Evolutionary conservation across 1,139 yeast species (phyloP).

Genomic region (Magnusiomyces magnusii): DNA sequence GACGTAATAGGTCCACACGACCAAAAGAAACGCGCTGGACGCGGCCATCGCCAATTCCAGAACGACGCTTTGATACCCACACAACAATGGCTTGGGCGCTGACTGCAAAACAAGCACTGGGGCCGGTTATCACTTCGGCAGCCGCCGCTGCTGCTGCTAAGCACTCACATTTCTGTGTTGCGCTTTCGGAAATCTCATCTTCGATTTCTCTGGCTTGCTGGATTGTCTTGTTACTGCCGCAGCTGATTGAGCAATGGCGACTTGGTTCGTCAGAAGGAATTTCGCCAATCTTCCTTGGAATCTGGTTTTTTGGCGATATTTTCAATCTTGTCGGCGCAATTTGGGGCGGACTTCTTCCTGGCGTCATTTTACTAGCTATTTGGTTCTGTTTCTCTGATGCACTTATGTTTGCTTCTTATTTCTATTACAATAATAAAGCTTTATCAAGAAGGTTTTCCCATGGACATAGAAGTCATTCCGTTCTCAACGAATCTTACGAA

Average conservation of each 20-base stretch:
- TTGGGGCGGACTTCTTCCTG: constrained; percentile 66
- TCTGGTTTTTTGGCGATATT: constrained; percentile 71
- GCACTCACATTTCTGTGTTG: constrained; percentile 34
- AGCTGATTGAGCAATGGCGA: constrained; percentile 75
- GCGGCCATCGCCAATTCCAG: too few species aligned
- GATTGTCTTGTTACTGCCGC: constrained; percentile 75
- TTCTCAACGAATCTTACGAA: neutral
- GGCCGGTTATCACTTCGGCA: neutral
- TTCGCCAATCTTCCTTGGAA: constrained; percentile 57
- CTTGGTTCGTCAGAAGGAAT: constrained; percentile 73
- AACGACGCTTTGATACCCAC: too few species aligned
- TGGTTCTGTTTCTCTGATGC: constrained; percentile 72
- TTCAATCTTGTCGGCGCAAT: constrained; percentile 60
- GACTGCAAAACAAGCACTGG: neutral
- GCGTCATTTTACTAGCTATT: constrained; percentile 58
- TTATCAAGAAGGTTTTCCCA: neutral
- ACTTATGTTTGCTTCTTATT: constrained; percentile 53
- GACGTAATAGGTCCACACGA: too few species aligned
- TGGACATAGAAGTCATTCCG: neutral
- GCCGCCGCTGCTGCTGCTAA: neutral
- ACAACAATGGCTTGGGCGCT: neutral
- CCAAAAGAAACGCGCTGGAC: too few species aligned
- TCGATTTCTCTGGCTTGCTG: constrained; percentile 56
- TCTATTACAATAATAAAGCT: constrained; percentile 37
- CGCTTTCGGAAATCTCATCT: constrained; percentile 58